Percentiles rank a stretch among this genome's conserved stretches.
Evolutionary conservation across 306 rosid species (phyloP).

Genomic region (Dryas alaskensis): DNA sequence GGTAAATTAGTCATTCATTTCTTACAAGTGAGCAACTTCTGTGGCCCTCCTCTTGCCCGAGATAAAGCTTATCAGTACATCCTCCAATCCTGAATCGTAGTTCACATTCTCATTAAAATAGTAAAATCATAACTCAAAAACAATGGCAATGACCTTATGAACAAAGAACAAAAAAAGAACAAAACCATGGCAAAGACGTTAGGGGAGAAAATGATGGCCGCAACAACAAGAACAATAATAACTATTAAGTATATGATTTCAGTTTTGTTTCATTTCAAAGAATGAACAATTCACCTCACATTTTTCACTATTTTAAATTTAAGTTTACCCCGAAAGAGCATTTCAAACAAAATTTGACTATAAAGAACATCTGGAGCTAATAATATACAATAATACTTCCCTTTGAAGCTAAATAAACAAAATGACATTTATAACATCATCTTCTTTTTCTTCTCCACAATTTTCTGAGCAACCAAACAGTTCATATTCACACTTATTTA

Average conservation of each 20-base stretch:
- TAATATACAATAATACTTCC: too few relatives aligned
- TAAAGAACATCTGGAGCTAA: too few relatives aligned
- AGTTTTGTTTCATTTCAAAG: not conserved
- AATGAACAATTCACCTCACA: not conserved
- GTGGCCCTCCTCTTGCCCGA: constrained; percentile 83
- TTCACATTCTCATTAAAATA: not conserved
- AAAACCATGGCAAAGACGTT: too few relatives aligned
- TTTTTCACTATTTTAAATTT: not conserved
- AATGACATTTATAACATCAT: too few relatives aligned
- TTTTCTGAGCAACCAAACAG: not conserved
- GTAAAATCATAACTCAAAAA: not conserved
- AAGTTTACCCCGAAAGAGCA: not conserved
- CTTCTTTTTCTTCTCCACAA: not conserved
- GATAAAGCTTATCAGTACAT: constrained; percentile 55
- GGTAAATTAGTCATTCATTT: not conserved
- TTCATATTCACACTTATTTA: not conserved
- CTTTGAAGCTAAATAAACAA: not conserved
- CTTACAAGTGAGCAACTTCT: constrained; percentile 83
- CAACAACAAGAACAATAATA: too few relatives aligned
- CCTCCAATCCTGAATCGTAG: constrained; percentile 56
- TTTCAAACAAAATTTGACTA: not conserved
- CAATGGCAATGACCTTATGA: not conserved
- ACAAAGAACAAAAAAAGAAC: not conserved
- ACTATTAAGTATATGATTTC: not conserved
- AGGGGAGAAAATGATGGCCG: too few relatives aligned